Evolutionary conservation across 352 stramenopile genomes (phyloP).

Genomic region (Achlya hypogyna): DNA sequence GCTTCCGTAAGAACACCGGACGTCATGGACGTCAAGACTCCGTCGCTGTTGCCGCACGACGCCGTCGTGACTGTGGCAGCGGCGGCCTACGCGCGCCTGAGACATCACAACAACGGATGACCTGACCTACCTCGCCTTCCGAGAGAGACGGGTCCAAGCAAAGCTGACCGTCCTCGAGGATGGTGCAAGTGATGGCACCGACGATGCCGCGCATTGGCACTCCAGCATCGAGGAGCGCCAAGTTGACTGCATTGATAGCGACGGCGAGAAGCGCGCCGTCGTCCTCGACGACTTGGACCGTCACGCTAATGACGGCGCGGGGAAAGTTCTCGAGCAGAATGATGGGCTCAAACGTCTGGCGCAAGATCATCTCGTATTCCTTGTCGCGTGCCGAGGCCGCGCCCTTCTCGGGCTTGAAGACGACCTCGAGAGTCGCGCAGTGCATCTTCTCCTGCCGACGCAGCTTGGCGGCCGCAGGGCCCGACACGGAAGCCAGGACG

Average conservation of each 20-base stretch:
- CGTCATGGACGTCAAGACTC: constrained; percentile 68
- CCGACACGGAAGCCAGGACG: constrained; percentile 67
- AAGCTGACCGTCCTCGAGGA: constrained; percentile 51
- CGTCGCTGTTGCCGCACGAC: constrained; percentile 48
- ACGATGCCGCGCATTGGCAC: constrained; percentile 66
- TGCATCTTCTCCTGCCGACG: constrained; percentile 59
- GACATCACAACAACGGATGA: neutral
- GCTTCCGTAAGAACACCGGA: constrained; percentile 65
- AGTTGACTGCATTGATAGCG: constrained; percentile 65
- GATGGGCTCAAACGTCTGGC: constrained; percentile 61
- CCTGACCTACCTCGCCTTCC: constrained; percentile 56
- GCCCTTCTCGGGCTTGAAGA: constrained; percentile 74
- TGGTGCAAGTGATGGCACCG: constrained; percentile 54
- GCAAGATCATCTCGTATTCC: constrained; percentile 76
- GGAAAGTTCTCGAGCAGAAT: constrained; percentile 62
- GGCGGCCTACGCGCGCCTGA: neutral
- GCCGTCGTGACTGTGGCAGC: constrained; percentile 56
- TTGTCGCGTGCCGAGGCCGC: constrained; percentile 61
- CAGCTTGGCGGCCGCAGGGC: constrained; percentile 61
- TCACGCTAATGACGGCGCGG: constrained; percentile 76
- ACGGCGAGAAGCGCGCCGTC: constrained; percentile 71
- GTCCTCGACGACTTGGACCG: constrained; percentile 79
- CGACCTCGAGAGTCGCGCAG: constrained; percentile 57
- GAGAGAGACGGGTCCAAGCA: constrained; percentile 53
- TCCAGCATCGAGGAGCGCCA: constrained; percentile 72